Evolutionary conservation across 257 asterid species (phyloP), one percentile per base, ranked within the genome.

Genomic region (Vinca minor): DNA sequence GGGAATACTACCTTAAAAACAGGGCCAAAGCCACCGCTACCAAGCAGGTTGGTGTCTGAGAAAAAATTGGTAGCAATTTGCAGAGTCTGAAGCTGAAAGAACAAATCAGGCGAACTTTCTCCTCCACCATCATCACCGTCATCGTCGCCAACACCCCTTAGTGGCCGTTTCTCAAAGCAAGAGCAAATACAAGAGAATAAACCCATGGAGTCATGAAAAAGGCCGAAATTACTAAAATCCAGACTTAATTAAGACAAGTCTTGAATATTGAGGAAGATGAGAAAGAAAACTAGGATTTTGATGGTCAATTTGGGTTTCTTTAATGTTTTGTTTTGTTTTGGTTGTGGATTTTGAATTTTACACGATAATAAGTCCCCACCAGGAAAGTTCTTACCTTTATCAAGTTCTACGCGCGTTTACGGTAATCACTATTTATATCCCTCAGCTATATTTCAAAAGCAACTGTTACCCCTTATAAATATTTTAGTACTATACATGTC

Each of bases 21-120:
- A 0, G 95, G 94, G 32, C 96, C 96, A 66, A 87, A 89, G 1
- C 96, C 96, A 34, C 96, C 96, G 64, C 78, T 94, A 31, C 96
- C 96, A 13, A 89, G 86, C 81, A 63, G 76, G 73, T 89, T 87
- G 56, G 76, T 48, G 23, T 83, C 96, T 26, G 96, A 85, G 82
- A 89, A 89, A 72, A 83, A 87, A 70, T 87, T 83, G 63, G 96
- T 89, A 50, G 95, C 95, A 71, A 82, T 74, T 69, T 85, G 88
- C 71, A 89, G 81, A 55, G 81, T 64, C 38, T 69, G 85, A 29
- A 87, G 85, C 74, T 82, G 84, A 67, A 78, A 87, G 69, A 85
- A 84, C 79, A 87, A 76, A 71, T 58, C 44, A 11, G 67, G 73
- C 0, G 80, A 47, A 5, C 73, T 81, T 15, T 73, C 83, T 34